These are phyloP conservation scores for Neonectria magnoliae DNA, from an alignment of 2,329 filamentous ascomycete genomes.

Conservation along the genomic window DNA sequence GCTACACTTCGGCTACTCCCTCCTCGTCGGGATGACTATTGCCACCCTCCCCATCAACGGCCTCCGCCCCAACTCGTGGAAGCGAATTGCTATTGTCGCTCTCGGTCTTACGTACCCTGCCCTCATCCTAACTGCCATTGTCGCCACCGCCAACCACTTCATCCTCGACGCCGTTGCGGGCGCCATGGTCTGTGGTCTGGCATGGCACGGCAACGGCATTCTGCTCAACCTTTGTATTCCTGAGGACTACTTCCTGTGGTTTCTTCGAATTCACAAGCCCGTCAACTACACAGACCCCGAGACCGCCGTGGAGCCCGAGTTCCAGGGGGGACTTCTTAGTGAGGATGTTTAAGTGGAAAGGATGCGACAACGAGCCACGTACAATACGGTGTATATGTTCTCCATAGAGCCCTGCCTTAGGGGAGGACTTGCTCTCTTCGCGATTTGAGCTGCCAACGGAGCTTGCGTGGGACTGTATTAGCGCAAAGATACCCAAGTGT, in stretches of 20 bases:
- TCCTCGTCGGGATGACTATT: conserved; percentile 77
- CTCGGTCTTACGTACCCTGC: conserved; percentile 71
- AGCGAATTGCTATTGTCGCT: conserved; percentile 55
- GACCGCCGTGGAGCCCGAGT: conserved; percentile 48
- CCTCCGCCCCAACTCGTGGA: conserved; percentile 61
- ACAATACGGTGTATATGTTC: conserved; percentile 16
- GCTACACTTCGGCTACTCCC: conserved; percentile 79
- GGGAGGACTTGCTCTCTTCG: background rate
- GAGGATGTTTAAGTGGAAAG: conserved; percentile 34
- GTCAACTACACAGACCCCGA: conserved; percentile 52
- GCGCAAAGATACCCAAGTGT: conserved; percentile 1
- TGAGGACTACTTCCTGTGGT: conserved; percentile 75
- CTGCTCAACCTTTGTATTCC: conserved; percentile 71
- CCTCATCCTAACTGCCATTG: conserved; percentile 72
- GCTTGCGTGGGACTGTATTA: conserved; percentile 1
- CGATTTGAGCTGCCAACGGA: conserved; percentile 5
- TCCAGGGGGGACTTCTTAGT: conserved; percentile 37
- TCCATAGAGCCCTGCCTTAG: background rate
- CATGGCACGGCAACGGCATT: conserved; percentile 66
- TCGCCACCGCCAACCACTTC: conserved; percentile 79
- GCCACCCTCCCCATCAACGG: conserved; percentile 70
- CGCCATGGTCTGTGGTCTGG: conserved; percentile 70
- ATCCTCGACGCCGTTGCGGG: conserved; percentile 77
- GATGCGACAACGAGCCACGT: conserved; percentile 16
- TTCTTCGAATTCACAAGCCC: conserved; percentile 73